phyloP scores from a whole-genome alignment of 2,329 filamentous ascomycete genomes.

The Pseudogymnoascus sp. region DNA sequence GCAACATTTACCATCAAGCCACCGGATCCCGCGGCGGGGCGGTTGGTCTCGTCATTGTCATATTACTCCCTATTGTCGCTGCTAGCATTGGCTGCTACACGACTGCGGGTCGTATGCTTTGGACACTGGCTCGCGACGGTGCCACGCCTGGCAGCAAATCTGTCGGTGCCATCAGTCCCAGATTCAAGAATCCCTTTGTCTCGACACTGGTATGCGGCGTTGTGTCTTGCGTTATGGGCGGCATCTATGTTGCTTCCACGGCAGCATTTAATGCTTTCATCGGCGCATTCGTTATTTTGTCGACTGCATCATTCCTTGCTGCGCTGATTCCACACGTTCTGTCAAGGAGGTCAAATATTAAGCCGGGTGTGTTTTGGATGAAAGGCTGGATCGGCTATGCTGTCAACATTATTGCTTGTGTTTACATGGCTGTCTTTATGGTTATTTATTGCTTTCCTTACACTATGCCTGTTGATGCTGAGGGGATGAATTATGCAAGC shows the following conservation, averaged over 20 bases:
- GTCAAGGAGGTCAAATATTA: constrained; percentile 37
- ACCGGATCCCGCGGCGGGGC: constrained; percentile 45
- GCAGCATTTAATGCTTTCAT: constrained; percentile 63
- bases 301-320: constrained; percentile 51
- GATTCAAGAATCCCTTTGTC: constrained; percentile 45
- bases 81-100: constrained; percentile 50
- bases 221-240: constrained; percentile 49
- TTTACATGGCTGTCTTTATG: constrained; percentile 53
- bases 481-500: constrained; percentile 47
- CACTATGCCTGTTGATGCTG: constrained; percentile 36
- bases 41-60: constrained; percentile 44
- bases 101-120: constrained; percentile 54
- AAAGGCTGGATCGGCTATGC: constrained; percentile 38
- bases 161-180: constrained; percentile 40
- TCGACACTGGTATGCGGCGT: constrained; percentile 44
- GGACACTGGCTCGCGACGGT: constrained; percentile 52
- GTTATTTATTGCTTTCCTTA: constrained; percentile 58
- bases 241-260: constrained; percentile 57
- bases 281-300: constrained; percentile 49
- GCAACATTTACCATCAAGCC: constrained; percentile 57
- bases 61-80: constrained; percentile 45
- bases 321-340: constrained; percentile 54
- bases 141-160: constrained; percentile 46
- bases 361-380: constrained; percentile 53
- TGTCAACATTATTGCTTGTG: constrained; percentile 44